A percentile compares a stretch with the other conserved stretches of the same genome.
These are phyloP conservation scores for Nothomitra cinnamomea DNA, from an alignment of 2,329 filamentous ascomycete genomes.

Conservation along the genomic window DNA sequence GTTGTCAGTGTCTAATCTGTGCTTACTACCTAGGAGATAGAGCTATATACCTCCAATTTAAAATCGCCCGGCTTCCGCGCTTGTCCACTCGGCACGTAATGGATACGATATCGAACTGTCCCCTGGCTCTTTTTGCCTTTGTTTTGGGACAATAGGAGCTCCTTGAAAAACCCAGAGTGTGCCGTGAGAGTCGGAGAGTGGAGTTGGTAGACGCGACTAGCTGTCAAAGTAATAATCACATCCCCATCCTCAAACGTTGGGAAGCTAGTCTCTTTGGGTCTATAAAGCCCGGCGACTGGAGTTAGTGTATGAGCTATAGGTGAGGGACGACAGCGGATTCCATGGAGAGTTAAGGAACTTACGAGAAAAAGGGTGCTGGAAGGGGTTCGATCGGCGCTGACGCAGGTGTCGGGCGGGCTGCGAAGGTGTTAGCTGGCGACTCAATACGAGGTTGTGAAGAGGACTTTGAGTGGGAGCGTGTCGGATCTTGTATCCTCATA, in stretches of 20 bases:
- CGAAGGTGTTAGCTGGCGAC: no score
- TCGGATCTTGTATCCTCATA: no score
- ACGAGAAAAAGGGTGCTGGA: no score
- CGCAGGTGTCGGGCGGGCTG: no score
- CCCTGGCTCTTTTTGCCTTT: conserved; percentile 8
- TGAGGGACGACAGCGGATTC: no score
- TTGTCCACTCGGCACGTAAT: neutral
- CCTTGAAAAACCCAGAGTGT: conserved; percentile 11
- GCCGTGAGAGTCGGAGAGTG: conserved; percentile 21
- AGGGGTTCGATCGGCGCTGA: no score
- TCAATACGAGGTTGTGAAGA: no score
- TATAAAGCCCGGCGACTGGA: neutral
- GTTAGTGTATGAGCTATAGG: no score
- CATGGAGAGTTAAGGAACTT: no score
- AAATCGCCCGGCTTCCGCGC: no score
- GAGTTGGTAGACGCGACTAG: conserved; percentile 21
- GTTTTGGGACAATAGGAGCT: conserved; percentile 11
- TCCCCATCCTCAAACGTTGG: conserved; percentile 24
- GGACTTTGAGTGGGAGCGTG: no score
- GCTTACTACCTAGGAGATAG: conserved; percentile 11
- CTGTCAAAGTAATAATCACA: conserved; percentile 21
- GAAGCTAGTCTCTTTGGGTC: conserved; percentile 12
- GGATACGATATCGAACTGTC: neutral
- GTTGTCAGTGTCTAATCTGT: neutral
- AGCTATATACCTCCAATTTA: no score